Conservation (phyloP, 768 basidiomycete species). For the Serendipita sp. region DNA sequence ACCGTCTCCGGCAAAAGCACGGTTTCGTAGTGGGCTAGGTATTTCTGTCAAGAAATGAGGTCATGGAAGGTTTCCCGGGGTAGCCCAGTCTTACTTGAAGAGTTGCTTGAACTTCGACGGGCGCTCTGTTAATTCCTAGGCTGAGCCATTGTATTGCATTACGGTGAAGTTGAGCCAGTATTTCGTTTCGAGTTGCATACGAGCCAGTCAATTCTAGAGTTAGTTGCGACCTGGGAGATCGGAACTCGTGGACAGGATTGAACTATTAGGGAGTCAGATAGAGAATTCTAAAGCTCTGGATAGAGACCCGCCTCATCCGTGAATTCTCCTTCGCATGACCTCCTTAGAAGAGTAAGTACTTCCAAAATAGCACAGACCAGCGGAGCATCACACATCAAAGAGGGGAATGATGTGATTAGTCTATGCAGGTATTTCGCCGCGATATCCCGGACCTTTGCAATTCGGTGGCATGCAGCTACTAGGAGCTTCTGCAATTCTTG, state of each 20-base stretch:
- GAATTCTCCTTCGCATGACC: conserved; percentile 80
- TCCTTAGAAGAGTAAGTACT: conserved; percentile 72
- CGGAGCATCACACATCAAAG: conserved; percentile 78
- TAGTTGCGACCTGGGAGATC: conserved; percentile 59
- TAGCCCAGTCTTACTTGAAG: conserved; percentile 46
- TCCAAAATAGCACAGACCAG: conserved; percentile 84
- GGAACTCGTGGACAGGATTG: conserved; percentile 71
- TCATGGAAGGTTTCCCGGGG: not conserved
- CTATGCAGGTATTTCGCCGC: conserved; percentile 71
- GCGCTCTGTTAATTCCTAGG: conserved; percentile 70
- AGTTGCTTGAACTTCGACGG: conserved; percentile 81
- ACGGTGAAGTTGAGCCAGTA: conserved; percentile 54
- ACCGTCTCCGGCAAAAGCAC: conserved; percentile 53
- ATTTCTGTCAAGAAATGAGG: conserved; percentile 44
- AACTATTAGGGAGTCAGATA: conserved; percentile 33
- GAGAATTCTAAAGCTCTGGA: not conserved
- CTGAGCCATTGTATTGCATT: conserved; percentile 76
- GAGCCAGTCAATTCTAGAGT: conserved; percentile 71
- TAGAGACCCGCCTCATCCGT: conserved; percentile 55
- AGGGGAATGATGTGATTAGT: conserved; percentile 81
- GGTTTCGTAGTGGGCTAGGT: conserved; percentile 61
- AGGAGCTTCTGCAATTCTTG: conserved; percentile 62
- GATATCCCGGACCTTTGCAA: conserved; percentile 63
- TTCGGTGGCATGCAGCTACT: conserved; percentile 63
- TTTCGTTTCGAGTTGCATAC: conserved; percentile 70